Percentiles rank a stretch among this genome's conserved stretches.
These are phyloP conservation scores for Selaginella moellendorffii DNA, from an alignment of 75 land plant genomes.

Conservation along the genomic window DNA sequence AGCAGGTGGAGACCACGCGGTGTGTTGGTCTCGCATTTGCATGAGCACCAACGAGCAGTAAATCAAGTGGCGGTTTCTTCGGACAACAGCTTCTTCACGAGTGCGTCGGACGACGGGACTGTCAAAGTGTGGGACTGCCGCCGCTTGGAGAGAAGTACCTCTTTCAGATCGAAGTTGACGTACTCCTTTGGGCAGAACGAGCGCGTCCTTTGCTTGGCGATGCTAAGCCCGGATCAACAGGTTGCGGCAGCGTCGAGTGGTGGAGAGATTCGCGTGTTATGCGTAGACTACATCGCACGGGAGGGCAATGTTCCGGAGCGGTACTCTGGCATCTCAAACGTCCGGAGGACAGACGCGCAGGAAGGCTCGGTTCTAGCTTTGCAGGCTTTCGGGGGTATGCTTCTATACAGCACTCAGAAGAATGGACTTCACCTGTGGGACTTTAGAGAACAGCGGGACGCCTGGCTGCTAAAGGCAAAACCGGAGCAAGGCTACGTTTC, in stretches of 20 bases:
- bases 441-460: conserved; percentile 35
- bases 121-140: conserved; percentile 93
- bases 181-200: conserved; percentile 46
- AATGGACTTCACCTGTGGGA: conserved; percentile 94
- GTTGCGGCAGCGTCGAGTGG: conserved; percentile 79
- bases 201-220: conserved; percentile 47
- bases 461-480: conserved; percentile 48
- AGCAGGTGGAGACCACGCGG: conserved; percentile 93
- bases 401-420: conserved; percentile 80
- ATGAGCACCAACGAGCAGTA: conserved; percentile 90
- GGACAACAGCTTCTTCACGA: conserved; percentile 82
- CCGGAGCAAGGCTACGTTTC: conserved; percentile 82
- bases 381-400: conserved; percentile 44
- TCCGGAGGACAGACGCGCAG: conserved; percentile 46
- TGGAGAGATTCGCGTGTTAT: conserved; percentile 69
- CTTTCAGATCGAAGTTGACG: conserved; percentile 85
- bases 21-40: conserved; percentile 81
- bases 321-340: conserved; percentile 69
- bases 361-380: conserved; percentile 72
- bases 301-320: conserved; percentile 49
- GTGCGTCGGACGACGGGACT: conserved; percentile 89
- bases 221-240: conserved; percentile 57
- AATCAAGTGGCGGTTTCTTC: conserved; percentile 83
- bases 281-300: conserved; percentile 67
- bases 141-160: conserved; percentile 82